Evolutionary conservation across 306 rosid genomes (phyloP), one percentile per base, ranked within the genome.

Genomic region (Cyclanthera cordifolia): DNA sequence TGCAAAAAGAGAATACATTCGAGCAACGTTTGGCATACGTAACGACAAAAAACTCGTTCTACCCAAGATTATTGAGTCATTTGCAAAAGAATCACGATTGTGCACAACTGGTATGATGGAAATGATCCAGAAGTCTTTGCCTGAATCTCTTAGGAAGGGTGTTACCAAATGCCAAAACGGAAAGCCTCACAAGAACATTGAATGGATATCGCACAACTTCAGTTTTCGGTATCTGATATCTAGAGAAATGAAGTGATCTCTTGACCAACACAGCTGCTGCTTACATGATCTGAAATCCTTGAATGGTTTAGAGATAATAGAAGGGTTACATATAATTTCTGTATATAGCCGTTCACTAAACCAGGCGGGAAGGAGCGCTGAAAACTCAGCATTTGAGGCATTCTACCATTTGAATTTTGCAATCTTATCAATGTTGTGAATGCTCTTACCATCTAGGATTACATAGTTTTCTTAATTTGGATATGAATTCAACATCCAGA

Each of bases 11-110:
- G 75, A 72, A 21, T 55, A 56, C 56, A 55, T 72, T 24, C 67
- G 57, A 14, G 75, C 74, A n/a, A 70, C 88, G 19, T 86, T 90
- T n/a, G 99, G 99, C 7, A 87, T 88, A 25, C 82, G 95, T 58
- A 90, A 94, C 81, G 95, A 85, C 81, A 77, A 70, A 27, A 90
- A 83, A 74, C 72, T 94, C 64, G 77, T 94, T 17, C 48, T 94
- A 15, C 99, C 99, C 12, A 94, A 86, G 85, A 86, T 88, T 19
- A 76, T 94, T 0, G 96, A 94, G 60, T 77, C 96, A 67, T 94
- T 84, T 30, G 78, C 79, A 15, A 94, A 90, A 76, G 89, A 91
- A 70, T 79, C 95, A 0, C 86, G 80, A 34, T 67, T 94, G 55
- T 86, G 86, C 75, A 72, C 88, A 1, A 73, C 53, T 52, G 91